These are phyloP conservation scores for Sporothrix phasma DNA, from an alignment of 2,329 filamentous ascomycete species.

Conservation along the genomic window DNA sequence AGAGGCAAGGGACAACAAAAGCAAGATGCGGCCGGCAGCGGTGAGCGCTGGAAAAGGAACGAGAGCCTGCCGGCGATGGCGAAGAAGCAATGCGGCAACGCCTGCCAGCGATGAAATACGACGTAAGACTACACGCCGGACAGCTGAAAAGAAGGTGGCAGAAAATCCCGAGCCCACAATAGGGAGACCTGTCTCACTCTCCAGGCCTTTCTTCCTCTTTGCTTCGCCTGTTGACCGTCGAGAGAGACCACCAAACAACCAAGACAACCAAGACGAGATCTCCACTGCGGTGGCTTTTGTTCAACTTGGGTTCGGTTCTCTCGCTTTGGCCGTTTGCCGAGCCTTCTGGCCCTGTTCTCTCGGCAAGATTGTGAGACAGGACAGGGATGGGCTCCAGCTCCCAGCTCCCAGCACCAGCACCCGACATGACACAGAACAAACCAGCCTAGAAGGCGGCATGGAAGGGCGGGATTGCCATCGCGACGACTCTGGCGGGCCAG, in stretches of 20 bases:
- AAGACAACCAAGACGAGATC: not conserved
- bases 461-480: not conserved
- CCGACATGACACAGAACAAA: too few relatives aligned
- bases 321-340: not conserved
- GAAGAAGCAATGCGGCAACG: not conserved
- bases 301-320: not conserved
- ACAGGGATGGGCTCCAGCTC: not conserved
- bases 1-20: not conserved
- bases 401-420: too few relatives aligned
- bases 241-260: not conserved
- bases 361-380: constrained; percentile 9
- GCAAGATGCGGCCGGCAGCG: not conserved
- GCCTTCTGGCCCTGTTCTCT: not conserved
- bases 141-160: not conserved
- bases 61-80: not conserved
- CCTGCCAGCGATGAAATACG: not conserved
- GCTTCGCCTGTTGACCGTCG: not conserved
- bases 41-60: not conserved
- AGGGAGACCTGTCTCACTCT: not conserved
- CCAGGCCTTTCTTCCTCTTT: not conserved
- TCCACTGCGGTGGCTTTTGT: not conserved
- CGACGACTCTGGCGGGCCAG: not conserved
- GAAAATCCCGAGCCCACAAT: constrained; percentile 3
- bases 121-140: not conserved
- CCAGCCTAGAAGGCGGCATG: not conserved